Base-by-base conservation (phyloP, 371 early-diverging fungal genomes). In the Nematocida ironsii region DNA sequence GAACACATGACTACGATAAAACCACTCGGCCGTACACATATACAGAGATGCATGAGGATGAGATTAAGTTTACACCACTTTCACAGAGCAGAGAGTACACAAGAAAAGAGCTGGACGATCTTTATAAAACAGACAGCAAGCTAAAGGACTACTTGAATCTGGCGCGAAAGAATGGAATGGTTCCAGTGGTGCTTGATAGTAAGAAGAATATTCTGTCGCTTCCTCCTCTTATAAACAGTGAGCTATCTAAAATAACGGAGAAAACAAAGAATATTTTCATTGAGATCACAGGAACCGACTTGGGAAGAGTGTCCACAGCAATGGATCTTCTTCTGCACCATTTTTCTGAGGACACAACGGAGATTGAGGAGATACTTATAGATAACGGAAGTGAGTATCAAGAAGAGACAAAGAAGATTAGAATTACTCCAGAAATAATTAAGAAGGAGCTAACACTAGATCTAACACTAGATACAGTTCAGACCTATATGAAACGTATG, bases 221-320 rank as follows among this genome's bases (percentile, higher is more conserved):
- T 71, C 99, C 98, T n/a, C 99, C 99, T 44, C 92, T 99, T 85
- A 97, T 99, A 89, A 99, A 99, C 91, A 91, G 93, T 76, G 92
- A 99, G 70, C 92, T 92, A 86, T 93, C 95, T 76, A 98, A 97
- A 90, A 97, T 99, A 86, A 91, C 91, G 39, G 86, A 92, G 72
- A 88, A 92, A 40, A 98, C 99, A 56, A 94, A 92, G 89, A 96
- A 98, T 84, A 92, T 99, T 58, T 92, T 99, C 82, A 93, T 99
- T 84, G 99, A 99, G 88, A 91, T 93, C 85, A 98, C 99, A 13
- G 96, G 95, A 16, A 95, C 94, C 27, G 96, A 97, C 87, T 84
- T 92, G 78, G 25, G 72, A 55, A 84, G 82, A 70, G 87, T 86
- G 4, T 75, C 84, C 52, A 81, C 69, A 9, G 78, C 85, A 20